A percentile compares a stretch with the other conserved stretches of the same genome.
These are phyloP conservation scores for Clohesyomyces aquaticus DNA, from an alignment of 495 filamentous ascomycete species.

Conservation along the genomic window DNA sequence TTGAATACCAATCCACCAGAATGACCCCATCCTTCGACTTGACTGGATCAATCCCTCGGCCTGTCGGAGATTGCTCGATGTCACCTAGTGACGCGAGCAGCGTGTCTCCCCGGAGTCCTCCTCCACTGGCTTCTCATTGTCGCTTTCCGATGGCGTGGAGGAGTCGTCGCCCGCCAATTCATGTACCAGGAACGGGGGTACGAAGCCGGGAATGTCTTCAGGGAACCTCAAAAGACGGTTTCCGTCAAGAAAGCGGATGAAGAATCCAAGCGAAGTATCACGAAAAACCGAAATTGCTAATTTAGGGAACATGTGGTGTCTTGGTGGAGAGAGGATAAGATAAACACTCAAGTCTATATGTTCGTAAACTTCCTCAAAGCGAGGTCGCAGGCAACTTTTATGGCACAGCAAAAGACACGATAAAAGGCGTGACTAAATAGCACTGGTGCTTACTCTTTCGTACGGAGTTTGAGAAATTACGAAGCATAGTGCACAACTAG, in stretches of 20 bases:
- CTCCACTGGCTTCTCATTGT: background rate
- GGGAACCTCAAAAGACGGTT: constrained; percentile 4
- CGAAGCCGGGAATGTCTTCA: constrained; percentile 4
- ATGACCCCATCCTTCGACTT: background rate
- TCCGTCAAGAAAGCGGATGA: background rate
- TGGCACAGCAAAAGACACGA: too few relatives aligned
- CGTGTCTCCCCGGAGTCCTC: background rate
- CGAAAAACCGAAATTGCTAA: too few relatives aligned
- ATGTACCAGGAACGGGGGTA: background rate
- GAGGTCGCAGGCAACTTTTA: too few relatives aligned
- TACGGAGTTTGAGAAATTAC: too few relatives aligned
- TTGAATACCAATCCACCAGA: constrained; percentile 14
- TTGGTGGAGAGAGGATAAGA: too few relatives aligned
- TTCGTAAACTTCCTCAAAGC: too few relatives aligned
- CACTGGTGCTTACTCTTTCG: too few relatives aligned
- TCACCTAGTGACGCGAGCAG: background rate
- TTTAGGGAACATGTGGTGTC: too few relatives aligned
- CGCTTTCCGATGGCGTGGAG: constrained; percentile 3
- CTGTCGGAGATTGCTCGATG: background rate
- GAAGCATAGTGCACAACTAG: too few relatives aligned
- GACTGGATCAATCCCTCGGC: constrained; percentile 6
- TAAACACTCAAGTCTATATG: too few relatives aligned
- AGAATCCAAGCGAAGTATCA: too few relatives aligned
- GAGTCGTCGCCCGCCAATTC: background rate
- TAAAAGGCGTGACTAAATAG: too few relatives aligned